Percentiles rank a stretch among this genome's conserved stretches.
Evolutionary conservation across 257 asterid genomes (phyloP).

Genomic region (Solanum chiquidenum): DNA sequence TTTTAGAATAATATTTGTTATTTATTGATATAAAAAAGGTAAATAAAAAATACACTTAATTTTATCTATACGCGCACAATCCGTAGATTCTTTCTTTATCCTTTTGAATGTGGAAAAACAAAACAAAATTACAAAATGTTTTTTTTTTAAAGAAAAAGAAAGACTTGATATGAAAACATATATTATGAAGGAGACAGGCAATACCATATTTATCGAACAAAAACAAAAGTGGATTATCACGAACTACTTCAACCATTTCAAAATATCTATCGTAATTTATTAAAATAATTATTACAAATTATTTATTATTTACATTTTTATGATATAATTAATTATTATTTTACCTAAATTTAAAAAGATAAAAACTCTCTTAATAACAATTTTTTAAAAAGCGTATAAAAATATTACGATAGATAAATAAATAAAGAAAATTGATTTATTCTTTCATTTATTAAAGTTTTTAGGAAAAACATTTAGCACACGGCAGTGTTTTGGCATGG

Average conservation of each 20-base stretch:
- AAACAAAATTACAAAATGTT: neutral
- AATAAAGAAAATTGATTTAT: neutral
- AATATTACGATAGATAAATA: no score
- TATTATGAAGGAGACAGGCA: neutral
- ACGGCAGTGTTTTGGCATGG: neutral
- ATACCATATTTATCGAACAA: neutral
- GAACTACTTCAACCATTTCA: neutral
- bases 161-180: neutral
- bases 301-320: neutral
- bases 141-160: neutral
- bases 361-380: neutral
- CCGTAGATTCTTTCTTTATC: neutral
- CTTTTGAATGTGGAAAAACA: neutral
- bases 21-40: neutral
- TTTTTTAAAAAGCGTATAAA: neutral
- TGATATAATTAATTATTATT: neutral
- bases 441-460: neutral
- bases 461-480: neutral
- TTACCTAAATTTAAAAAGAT: neutral
- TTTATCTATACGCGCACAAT: accelerated
- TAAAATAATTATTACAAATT: neutral
- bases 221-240: neutral
- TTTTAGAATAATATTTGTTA: neutral
- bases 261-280: neutral
- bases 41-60: neutral